Conservation (phyloP, 345 rosid species). For the Hibiscus mutabilis region DNA sequence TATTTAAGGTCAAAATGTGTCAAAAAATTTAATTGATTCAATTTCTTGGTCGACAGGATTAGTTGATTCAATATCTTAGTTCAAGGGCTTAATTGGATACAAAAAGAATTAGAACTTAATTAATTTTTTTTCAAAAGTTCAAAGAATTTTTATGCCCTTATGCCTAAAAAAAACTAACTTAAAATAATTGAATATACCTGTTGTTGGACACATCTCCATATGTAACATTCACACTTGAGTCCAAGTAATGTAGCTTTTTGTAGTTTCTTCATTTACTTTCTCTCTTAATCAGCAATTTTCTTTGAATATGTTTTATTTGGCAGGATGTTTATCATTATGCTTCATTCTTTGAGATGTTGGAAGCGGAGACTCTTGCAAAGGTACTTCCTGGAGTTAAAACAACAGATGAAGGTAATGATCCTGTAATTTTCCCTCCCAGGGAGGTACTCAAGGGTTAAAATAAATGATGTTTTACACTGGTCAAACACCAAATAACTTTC, state of each 20-base stretch:
- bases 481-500: background rate
- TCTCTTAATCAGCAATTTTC: background rate
- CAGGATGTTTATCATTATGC: slow-evolving; percentile 48
- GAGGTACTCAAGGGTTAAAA: background rate
- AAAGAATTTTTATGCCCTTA: too few relatives aligned
- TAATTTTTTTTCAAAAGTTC: too few relatives aligned
- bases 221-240: background rate
- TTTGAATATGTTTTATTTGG: slow-evolving; percentile 8
- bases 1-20: too few relatives aligned
- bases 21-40: too few relatives aligned
- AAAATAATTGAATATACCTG: background rate
- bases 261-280: background rate
- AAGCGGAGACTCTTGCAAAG: slow-evolving; percentile 43
- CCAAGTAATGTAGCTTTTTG: background rate
- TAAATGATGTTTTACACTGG: background rate
- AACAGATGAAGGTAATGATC: slow-evolving; percentile 52
- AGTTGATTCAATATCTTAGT: too few relatives aligned
- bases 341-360: slow-evolving; percentile 64
- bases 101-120: too few relatives aligned
- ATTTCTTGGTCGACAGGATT: too few relatives aligned
- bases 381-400: slow-evolving; percentile 64
- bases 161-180: background rate
- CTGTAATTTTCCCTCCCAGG: background rate
- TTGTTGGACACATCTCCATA: background rate
- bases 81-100: too few relatives aligned